Percentiles rank a stretch among this genome's conserved stretches.
Conservation (phyloP, 2,329 filamentous ascomycete genomes). For the Rhytidhysteron rufulum region DNA sequence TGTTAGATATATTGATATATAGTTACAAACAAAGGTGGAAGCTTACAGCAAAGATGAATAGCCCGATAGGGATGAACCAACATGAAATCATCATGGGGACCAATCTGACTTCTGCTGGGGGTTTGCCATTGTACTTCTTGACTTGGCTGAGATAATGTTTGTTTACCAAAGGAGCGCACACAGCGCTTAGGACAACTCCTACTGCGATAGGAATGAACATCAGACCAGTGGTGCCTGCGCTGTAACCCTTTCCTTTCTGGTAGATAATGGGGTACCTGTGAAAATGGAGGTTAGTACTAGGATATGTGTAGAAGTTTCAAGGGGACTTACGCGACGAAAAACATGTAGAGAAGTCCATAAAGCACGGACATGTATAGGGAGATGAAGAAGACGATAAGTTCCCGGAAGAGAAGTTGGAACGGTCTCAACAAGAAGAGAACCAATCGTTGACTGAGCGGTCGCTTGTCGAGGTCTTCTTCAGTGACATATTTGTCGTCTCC, state of each 20-base stretch:
- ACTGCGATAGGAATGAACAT: constrained; percentile 85
- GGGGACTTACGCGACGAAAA: constrained; percentile 56
- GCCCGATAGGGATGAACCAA: constrained; percentile 60
- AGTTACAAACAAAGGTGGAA: too few relatives aligned
- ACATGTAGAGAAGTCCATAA: constrained; percentile 72
- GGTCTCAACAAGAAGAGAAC: constrained; percentile 74
- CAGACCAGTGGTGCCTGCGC: constrained; percentile 68
- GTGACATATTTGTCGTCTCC: constrained; percentile 68
- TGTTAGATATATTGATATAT: too few relatives aligned
- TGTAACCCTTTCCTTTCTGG: constrained; percentile 74
- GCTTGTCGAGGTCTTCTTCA: constrained; percentile 72
- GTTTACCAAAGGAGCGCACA: constrained; percentile 70
- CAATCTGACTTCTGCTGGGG: constrained; percentile 72
- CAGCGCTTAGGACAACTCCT: constrained; percentile 66
- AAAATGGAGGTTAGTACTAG: constrained; percentile 38
- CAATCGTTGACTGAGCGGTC: constrained; percentile 65
- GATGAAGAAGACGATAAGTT: constrained; percentile 82
- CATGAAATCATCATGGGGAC: constrained; percentile 64
- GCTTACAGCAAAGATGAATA: constrained; percentile 67
- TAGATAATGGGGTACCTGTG: constrained; percentile 64
- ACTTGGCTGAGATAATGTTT: constrained; percentile 70
- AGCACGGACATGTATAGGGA: constrained; percentile 82
- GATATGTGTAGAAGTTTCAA: neutral
- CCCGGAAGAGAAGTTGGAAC: constrained; percentile 78
- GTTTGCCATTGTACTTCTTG: constrained; percentile 62